phyloP scores from a whole-genome alignment of 768 basidiomycete genomes.

The Lactarius deliciosus region DNA sequence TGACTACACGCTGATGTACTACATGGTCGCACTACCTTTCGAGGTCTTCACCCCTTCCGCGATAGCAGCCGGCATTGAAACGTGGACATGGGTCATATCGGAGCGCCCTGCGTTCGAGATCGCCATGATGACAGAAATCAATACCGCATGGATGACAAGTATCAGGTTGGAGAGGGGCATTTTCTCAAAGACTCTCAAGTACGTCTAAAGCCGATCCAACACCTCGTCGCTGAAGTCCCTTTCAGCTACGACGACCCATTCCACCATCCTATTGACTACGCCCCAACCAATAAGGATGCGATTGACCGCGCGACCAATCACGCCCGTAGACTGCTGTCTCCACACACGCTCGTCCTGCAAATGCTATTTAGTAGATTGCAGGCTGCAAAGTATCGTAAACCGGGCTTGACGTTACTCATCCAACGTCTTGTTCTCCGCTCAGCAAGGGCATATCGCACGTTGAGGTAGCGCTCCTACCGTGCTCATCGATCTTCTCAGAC shows the following conservation, averaged over 20 bases:
- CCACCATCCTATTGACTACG: slow-evolving; percentile 79
- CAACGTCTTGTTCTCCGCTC: slow-evolving; percentile 85
- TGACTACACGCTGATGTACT: slow-evolving; percentile 82
- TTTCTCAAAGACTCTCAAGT: slow-evolving; percentile 84
- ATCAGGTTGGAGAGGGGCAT: slow-evolving; percentile 77
- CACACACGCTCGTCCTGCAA: slow-evolving; percentile 82
- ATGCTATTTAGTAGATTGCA: slow-evolving; percentile 91
- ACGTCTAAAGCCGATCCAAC: slow-evolving; percentile 32
- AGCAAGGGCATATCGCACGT: slow-evolving; percentile 58
- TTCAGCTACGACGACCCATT: slow-evolving; percentile 86
- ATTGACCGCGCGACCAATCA: slow-evolving; percentile 71
- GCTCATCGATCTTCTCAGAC: neutral
- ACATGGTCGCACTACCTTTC: slow-evolving; percentile 85
- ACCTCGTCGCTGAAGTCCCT: slow-evolving; percentile 19
- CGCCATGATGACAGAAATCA: slow-evolving; percentile 79
- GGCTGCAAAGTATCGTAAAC: slow-evolving; percentile 85
- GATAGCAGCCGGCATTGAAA: slow-evolving; percentile 84
- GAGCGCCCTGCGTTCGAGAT: slow-evolving; percentile 83
- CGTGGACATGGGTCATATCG: slow-evolving; percentile 95
- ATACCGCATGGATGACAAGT: slow-evolving; percentile 84
- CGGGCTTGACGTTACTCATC: slow-evolving; percentile 81
- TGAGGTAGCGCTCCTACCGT: slow-evolving; percentile 58
- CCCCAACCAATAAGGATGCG: slow-evolving; percentile 82
- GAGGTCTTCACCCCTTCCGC: slow-evolving; percentile 85
- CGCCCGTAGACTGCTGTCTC: slow-evolving; percentile 74